Base-by-base conservation (phyloP, 257 asterid genomes). In the Gentiana macrophylla region DNA sequence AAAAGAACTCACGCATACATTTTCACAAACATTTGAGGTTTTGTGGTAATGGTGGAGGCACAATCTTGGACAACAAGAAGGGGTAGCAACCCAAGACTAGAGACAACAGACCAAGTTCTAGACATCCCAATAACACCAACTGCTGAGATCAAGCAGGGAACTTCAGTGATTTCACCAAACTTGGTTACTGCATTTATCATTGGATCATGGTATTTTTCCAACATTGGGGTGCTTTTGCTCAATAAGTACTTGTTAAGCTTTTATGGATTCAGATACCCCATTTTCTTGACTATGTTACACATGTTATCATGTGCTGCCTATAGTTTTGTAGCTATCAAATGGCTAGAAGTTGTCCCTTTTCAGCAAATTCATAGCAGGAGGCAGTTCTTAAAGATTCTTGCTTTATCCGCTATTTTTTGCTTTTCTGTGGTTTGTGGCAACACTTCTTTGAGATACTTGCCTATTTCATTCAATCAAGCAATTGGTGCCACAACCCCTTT, bases 361-460 rank as follows among this genome's bases (percentile, higher is more conserved):
- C 97, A 91, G 80, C 90, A 75, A 33, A 83, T 87, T 35, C 89
- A 81, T 33, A 84, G 93, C 78, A 77, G 95, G 38, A 65, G 76
- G 49, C 95, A 91, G 83, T 81, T 91, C 48, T 66, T 87, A 74
- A 91, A 91, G 68, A 91, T 91, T 45, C 76, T 91, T 50, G 90
- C 80, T 12, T 59, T 91, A 52, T 81, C 90, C 65, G 70, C 69
- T 44, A 87, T 91, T 1, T 91, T 91, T 56, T 91, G 88, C 63
- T 84, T 91, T 64, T 87, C 97, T 4, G 98, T 91, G 55, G 98
- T 91, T 4, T 91, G 97, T 65, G 97, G 98, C 2, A 91, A 91
- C 59, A 87, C 98, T 36, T 91, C 98, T 1, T 63, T 91, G 55
- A 66, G 98, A 53, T 91, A 87, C 73, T 73, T 91, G 49, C 98